These are phyloP conservation scores for Blastomyces emzantsi DNA, from an alignment of 2,329 filamentous ascomycete species.

Conservation along the genomic window DNA sequence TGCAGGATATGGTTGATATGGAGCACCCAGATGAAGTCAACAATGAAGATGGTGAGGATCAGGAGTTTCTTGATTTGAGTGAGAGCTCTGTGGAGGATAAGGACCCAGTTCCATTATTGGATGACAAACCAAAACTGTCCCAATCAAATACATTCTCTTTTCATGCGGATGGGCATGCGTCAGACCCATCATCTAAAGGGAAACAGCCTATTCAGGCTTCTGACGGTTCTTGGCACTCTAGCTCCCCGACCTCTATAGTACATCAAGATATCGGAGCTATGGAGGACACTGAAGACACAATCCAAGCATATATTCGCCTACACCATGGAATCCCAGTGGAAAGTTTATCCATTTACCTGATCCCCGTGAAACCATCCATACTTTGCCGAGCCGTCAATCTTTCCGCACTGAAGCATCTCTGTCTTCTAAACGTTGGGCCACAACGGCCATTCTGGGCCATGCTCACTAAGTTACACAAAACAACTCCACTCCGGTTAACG, in stretches of 20 bases:
- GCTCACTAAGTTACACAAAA: slow-evolving; percentile 47
- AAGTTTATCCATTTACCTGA: slow-evolving; percentile 48
- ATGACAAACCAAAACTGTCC: too few relatives aligned
- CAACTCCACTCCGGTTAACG: slow-evolving; percentile 44
- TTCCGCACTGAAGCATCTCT: slow-evolving; percentile 47
- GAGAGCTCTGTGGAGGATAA: slow-evolving; percentile 5
- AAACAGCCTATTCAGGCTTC: slow-evolving; percentile 9
- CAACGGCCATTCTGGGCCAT: slow-evolving; percentile 53
- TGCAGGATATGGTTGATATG: slow-evolving; percentile 20
- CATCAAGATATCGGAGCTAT: not conserved
- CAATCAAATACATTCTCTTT: not conserved
- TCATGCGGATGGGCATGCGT: not conserved
- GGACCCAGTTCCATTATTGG: not conserved
- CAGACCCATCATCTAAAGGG: slow-evolving; percentile 9
- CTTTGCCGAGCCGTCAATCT: slow-evolving; percentile 51
- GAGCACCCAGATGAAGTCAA: slow-evolving; percentile 28
- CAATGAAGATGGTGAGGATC: slow-evolving; percentile 21
- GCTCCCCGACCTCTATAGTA: not conserved
- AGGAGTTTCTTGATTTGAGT: slow-evolving; percentile 19
- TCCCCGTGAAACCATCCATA: slow-evolving; percentile 52
- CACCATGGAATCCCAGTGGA: slow-evolving; percentile 52
- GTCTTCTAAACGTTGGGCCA: slow-evolving; percentile 54
- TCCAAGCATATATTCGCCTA: slow-evolving; percentile 45
- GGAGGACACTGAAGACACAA: slow-evolving; percentile 9
- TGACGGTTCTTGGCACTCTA: not conserved